Percentiles rank a stretch among this genome's conserved stretches.
Evolutionary conservation across 352 stramenopile species (phyloP).

Genomic region (Phytophthora quininea): DNA sequence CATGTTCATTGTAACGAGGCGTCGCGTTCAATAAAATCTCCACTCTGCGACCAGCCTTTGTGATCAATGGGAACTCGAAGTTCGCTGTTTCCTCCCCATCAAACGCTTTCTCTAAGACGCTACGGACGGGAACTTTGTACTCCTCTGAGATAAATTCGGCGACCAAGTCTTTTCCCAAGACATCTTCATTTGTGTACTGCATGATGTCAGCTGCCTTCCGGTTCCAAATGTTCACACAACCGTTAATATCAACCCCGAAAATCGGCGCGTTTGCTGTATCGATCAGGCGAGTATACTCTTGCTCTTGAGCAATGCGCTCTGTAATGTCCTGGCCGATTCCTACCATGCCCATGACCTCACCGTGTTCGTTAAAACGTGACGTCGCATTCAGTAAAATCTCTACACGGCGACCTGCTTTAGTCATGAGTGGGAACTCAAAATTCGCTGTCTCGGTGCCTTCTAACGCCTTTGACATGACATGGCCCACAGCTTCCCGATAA

Average conservation of each 20-base stretch:
- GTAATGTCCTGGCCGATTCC: conserved; percentile 75
- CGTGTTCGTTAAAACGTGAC: conserved; percentile 59
- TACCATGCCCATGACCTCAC: conserved; percentile 70
- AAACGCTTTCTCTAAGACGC: conserved; percentile 47
- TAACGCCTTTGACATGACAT: conserved; percentile 57
- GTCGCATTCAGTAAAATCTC: conserved; percentile 83
- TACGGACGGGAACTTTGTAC: conserved; percentile 38
- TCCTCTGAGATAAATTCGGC: conserved; percentile 73
- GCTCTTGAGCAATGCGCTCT: conserved; percentile 57
- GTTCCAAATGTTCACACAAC: conserved; percentile 83
- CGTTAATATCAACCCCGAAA: conserved; percentile 68
- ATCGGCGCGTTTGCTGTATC: conserved; percentile 76
- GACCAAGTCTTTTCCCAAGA: conserved; percentile 78
- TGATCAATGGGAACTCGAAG: conserved; percentile 72
- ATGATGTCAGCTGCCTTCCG: conserved; percentile 84
- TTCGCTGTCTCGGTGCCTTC: conserved; percentile 58
- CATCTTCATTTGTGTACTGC: conserved; percentile 84
- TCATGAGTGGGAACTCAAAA: conserved; percentile 82
- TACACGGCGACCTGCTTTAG: conserved; percentile 66
- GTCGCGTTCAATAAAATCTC: conserved; percentile 68
- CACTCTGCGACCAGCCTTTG: conserved; percentile 54
- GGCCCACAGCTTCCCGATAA: conserved; percentile 54
- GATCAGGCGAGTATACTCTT: conserved; percentile 67
- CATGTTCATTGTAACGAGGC: conserved; percentile 63
- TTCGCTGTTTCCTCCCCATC: conserved; percentile 54